A percentile compares a stretch with the other conserved stretches of the same genome.
Evolutionary conservation across 495 filamentous ascomycete genomes (phyloP).

Genomic region (Aspergillus homomorphus): DNA sequence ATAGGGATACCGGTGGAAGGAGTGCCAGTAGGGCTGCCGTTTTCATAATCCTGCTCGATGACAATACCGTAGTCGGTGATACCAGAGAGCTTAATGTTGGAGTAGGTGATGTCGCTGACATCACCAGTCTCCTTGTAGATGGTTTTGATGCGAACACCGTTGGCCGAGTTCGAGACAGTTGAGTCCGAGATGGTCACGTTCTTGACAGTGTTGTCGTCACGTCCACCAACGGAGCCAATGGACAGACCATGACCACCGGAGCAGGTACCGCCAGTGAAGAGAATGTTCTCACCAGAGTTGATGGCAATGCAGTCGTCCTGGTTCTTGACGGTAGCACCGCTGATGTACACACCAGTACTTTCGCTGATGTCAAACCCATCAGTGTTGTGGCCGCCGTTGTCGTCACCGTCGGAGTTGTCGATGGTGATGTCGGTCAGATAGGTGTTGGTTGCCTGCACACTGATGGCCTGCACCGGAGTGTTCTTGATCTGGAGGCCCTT

Average conservation of each 20-base stretch:
- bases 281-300: slow-evolving; percentile 58
- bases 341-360: slow-evolving; percentile 49
- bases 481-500: slow-evolving; percentile 49
- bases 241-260: slow-evolving; percentile 65
- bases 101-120: slow-evolving; percentile 58
- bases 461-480: slow-evolving; percentile 61
- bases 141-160: slow-evolving; percentile 66
- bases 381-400: slow-evolving; percentile 56
- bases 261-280: slow-evolving; percentile 52
- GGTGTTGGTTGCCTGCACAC: slow-evolving; percentile 52
- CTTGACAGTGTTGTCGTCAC: slow-evolving; percentile 56
- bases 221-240: slow-evolving; percentile 66
- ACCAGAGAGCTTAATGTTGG: slow-evolving; percentile 53
- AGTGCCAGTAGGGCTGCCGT: slow-evolving; percentile 57
- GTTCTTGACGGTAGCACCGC: slow-evolving; percentile 53
- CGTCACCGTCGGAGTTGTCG: slow-evolving; percentile 58
- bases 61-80: slow-evolving; percentile 63
- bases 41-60: slow-evolving; percentile 68
- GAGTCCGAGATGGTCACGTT: slow-evolving; percentile 54
- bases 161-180: slow-evolving; percentile 51
- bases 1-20: slow-evolving; percentile 62
- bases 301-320: slow-evolving; percentile 65
- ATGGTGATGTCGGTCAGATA: slow-evolving; percentile 52
- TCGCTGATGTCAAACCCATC: slow-evolving; percentile 63
- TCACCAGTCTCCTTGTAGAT: slow-evolving; percentile 54